These are phyloP conservation scores for Allium fistulosum DNA, from an alignment of 106 monocot genomes.

Conservation along the genomic window DNA sequence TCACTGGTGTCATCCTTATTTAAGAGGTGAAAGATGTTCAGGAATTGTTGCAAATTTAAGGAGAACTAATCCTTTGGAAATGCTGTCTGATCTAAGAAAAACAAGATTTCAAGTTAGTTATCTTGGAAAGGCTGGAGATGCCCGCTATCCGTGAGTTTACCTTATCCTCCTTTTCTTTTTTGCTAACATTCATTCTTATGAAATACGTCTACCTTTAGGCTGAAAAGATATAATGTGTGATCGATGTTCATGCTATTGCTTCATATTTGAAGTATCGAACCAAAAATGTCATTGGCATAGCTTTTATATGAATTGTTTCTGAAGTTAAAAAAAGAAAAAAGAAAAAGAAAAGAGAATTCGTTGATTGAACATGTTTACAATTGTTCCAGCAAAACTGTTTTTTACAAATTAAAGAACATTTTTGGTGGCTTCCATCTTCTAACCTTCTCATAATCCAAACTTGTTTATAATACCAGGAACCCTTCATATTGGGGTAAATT, in stretches of 20 bases:
- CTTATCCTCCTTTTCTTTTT: background rate
- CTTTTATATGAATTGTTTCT: background rate
- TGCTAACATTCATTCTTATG: background rate
- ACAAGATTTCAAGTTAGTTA: slow-evolving; percentile 78
- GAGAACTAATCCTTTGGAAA: slow-evolving; percentile 78
- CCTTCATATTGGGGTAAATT: slow-evolving; percentile 91
- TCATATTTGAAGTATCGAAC: too few relatives aligned
- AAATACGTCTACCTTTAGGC: too few relatives aligned
- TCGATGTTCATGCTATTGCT: too few relatives aligned
- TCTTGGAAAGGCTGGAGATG: slow-evolving; percentile 89
- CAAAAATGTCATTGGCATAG: too few relatives aligned
- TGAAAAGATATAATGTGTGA: too few relatives aligned
- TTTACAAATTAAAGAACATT: background rate
- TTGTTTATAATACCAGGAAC: slow-evolving; percentile 41
- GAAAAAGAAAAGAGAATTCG: background rate
- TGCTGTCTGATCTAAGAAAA: slow-evolving; percentile 84
- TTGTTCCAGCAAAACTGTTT: background rate
- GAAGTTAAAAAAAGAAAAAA: background rate
- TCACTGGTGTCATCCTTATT: slow-evolving; percentile 85
- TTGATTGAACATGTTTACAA: background rate
- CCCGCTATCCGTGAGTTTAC: slow-evolving; percentile 93
- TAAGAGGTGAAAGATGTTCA: slow-evolving; percentile 47
- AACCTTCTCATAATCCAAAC: too few relatives aligned
- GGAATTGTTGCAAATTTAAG: slow-evolving; percentile 85
- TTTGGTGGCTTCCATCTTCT: too few relatives aligned